Percentiles rank a stretch among this genome's conserved stretches.
phyloP scores from a whole-genome alignment of 2,329 filamentous ascomycete species.

The Trematosphaeria pertusa region DNA sequence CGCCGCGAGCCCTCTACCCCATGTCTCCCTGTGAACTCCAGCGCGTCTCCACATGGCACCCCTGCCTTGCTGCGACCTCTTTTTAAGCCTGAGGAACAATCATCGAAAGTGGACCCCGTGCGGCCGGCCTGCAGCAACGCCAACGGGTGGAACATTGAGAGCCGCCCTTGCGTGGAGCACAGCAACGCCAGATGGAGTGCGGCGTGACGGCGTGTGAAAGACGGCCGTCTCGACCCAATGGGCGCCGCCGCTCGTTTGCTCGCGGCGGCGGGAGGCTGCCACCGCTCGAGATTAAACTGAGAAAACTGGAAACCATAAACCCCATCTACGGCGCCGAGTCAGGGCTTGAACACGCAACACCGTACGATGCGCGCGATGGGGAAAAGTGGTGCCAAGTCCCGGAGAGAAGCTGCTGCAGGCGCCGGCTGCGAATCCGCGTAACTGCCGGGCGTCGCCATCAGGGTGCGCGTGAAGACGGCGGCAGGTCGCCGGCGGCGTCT shows the following conservation, averaged over 20 bases:
- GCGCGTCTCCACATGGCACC: conserved; percentile 48
- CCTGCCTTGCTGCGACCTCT: conserved; percentile 30
- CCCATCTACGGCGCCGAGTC: conserved; percentile 11
- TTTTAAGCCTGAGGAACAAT: conserved; percentile 13
- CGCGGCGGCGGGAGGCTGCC: conserved; percentile 7
- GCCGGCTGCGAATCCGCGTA: conserved; percentile 10
- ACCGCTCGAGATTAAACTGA: conserved; percentile 2
- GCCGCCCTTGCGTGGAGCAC: conserved; percentile 10
- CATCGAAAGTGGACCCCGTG: conserved; percentile 5
- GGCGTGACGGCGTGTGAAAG: conserved; percentile 22
- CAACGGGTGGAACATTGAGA: conserved; percentile 17
- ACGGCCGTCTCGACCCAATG: conserved; percentile 14
- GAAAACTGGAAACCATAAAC: conserved; percentile 1
- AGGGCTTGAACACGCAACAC: conserved; percentile 11
- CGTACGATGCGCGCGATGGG: background rate
- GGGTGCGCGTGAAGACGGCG: background rate
- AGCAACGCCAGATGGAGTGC: conserved; percentile 12
- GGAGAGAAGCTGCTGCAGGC: background rate
- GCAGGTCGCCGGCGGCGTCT: background rate
- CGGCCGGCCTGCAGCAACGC: conserved; percentile 11
- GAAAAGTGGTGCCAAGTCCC: conserved; percentile 1
- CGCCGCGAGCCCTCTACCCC: background rate
- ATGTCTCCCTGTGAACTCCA: too few relatives aligned
- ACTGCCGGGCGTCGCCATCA: conserved; percentile 7
- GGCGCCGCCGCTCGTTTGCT: conserved; percentile 15